Percentiles rank a stretch among this genome's conserved stretches.
Conservation (phyloP, 495 filamentous ascomycete species). For the Diplogelasinospora grovesii region DNA sequence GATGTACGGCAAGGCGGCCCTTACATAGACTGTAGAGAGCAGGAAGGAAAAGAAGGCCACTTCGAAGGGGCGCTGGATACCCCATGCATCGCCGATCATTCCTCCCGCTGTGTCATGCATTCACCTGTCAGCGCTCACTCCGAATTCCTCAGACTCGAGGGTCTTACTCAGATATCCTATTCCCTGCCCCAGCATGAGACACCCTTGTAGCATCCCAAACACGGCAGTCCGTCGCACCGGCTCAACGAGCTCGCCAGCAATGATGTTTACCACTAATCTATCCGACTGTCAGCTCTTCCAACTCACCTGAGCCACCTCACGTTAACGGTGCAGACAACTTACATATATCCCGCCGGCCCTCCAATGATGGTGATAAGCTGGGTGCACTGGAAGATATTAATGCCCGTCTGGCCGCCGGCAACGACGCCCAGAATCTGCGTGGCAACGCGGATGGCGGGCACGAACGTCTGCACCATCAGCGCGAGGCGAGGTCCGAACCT, state of each 20-base stretch:
- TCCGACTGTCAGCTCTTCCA: neutral
- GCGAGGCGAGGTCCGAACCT: conserved; percentile 45
- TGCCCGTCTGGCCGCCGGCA: conserved; percentile 43
- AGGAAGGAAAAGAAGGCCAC: conserved; percentile 43
- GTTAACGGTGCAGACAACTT: conserved; percentile 4
- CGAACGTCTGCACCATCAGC: conserved; percentile 43
- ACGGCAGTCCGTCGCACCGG: conserved; percentile 43
- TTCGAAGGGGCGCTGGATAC: conserved; percentile 47
- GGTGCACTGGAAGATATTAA: conserved; percentile 47
- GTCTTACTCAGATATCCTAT: conserved; percentile 42
- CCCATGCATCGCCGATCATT: conserved; percentile 44
- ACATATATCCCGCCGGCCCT: conserved; percentile 50
- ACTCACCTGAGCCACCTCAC: neutral
- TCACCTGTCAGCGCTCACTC: neutral
- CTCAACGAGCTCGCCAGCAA: conserved; percentile 44
- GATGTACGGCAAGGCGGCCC: conserved; percentile 35
- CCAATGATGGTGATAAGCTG: conserved; percentile 53
- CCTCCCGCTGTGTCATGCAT: conserved; percentile 34
- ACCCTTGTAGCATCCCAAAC: conserved; percentile 49
- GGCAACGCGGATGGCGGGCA: conserved; percentile 45
- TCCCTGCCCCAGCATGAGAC: conserved; percentile 48
- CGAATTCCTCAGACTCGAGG: no score
- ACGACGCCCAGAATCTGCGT: conserved; percentile 49
- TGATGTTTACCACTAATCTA: conserved; percentile 47
- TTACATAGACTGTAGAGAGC: conserved; percentile 29